Percentiles rank a stretch among this genome's conserved stretches.
Conservation (phyloP, 257 asterid species). For the Fraxinus excelsior region DNA sequence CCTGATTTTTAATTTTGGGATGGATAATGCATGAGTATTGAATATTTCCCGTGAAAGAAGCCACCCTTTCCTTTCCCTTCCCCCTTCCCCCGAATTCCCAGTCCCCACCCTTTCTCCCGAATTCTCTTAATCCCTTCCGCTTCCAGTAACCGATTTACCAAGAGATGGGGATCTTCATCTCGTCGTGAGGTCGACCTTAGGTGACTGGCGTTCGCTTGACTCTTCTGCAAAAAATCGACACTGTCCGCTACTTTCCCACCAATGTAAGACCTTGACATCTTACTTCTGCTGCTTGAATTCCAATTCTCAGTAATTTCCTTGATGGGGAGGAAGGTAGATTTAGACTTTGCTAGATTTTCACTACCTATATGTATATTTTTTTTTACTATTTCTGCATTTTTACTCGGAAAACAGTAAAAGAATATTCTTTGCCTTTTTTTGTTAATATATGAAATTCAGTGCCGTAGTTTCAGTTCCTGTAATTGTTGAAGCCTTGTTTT, state of each 20-base stretch:
- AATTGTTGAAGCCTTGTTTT: neutral
- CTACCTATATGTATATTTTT: neutral
- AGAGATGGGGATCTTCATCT: too few relatives aligned
- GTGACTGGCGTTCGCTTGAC: constrained; percentile 29
- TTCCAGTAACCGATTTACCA: too few relatives aligned
- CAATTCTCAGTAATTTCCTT: constrained; percentile 29
- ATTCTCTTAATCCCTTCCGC: too few relatives aligned
- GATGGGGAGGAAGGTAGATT: neutral
- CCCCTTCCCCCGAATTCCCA: too few relatives aligned
- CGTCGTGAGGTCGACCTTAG: too few relatives aligned
- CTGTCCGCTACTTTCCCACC: constrained; percentile 97
- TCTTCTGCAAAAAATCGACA: constrained; percentile 75
- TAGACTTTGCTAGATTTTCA: neutral
- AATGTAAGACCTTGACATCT: constrained; percentile 73
- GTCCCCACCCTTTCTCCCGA: too few relatives aligned
- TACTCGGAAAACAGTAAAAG: neutral
- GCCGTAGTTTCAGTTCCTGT: neutral
- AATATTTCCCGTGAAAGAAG: too few relatives aligned
- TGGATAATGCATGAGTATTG: too few relatives aligned
- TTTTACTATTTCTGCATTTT: neutral
- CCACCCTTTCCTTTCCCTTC: too few relatives aligned
- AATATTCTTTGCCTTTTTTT: neutral
- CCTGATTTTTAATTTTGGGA: too few relatives aligned
- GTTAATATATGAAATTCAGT: neutral
- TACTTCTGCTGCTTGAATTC: constrained; percentile 30